phyloP scores from a whole-genome alignment of 108 stramenopile species.

The Nannochloropsis granulata region DNA sequence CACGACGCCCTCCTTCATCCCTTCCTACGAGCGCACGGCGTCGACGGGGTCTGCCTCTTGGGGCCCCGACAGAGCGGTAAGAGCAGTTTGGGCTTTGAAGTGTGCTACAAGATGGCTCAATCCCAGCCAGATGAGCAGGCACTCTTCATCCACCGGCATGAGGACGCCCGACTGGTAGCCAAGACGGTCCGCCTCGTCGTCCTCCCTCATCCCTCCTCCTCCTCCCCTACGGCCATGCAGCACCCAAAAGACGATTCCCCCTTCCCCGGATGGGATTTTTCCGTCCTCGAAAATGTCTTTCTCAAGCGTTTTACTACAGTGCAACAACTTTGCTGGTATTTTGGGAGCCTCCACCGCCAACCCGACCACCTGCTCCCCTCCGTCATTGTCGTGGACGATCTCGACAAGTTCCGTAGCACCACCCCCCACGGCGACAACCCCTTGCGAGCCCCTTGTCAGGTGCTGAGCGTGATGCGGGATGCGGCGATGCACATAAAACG shows the following conservation, averaged over 20 bases:
- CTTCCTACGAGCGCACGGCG: background rate
- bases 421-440: background rate
- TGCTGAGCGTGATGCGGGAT: background rate
- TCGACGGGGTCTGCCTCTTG: background rate
- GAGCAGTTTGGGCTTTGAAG: background rate
- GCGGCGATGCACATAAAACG: background rate
- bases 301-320: background rate
- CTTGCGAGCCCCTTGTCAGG: background rate
- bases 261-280: background rate
- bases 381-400: background rate
- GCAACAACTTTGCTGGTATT: background rate
- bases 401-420: background rate
- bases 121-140: background rate
- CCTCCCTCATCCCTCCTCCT: background rate
- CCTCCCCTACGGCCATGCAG: background rate
- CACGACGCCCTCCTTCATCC: background rate
- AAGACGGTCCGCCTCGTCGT: background rate
- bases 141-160: background rate
- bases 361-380: background rate
- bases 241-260: background rate
- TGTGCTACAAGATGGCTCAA: background rate
- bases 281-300: background rate
- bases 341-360: background rate
- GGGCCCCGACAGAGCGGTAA: background rate
- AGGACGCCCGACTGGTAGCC: background rate